Evolutionary conservation across 2,329 filamentous ascomycete species (phyloP).

Genomic region (Polytolypa hystricis): DNA sequence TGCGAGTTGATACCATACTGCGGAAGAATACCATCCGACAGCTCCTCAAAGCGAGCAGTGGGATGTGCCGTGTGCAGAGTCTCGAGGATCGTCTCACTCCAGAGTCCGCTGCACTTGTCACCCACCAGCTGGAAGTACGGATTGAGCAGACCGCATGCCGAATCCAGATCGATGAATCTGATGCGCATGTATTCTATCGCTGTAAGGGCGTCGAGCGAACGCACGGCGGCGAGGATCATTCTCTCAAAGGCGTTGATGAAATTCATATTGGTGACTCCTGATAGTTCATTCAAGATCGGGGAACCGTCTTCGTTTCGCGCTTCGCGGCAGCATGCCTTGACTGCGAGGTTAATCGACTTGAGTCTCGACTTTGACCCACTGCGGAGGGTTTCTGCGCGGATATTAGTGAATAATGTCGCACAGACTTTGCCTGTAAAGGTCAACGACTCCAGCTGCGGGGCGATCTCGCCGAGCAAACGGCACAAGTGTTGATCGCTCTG

Average conservation of each 20-base stretch:
- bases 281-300: slow-evolving; percentile 50
- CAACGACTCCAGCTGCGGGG: slow-evolving; percentile 54
- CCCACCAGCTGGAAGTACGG: slow-evolving; percentile 58
- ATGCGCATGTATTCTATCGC: slow-evolving; percentile 56
- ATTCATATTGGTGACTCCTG: slow-evolving; percentile 58
- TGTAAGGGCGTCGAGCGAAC: slow-evolving; percentile 47
- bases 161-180: slow-evolving; percentile 65
- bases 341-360: slow-evolving; percentile 57
- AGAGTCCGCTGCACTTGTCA: slow-evolving; percentile 55
- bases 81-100: slow-evolving; percentile 57
- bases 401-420: slow-evolving; percentile 53
- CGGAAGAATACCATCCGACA: slow-evolving; percentile 51
- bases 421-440: slow-evolving; percentile 64
- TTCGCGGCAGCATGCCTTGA: slow-evolving; percentile 61
- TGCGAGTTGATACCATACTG: slow-evolving; percentile 22
- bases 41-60: slow-evolving; percentile 46
- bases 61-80: slow-evolving; percentile 51
- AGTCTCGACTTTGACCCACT: slow-evolving; percentile 36
- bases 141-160: slow-evolving; percentile 57
- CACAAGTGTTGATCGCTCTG: slow-evolving; percentile 56
- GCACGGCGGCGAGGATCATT: slow-evolving; percentile 53
- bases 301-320: slow-evolving; percentile 12
- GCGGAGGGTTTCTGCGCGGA: slow-evolving; percentile 41
- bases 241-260: slow-evolving; percentile 63
- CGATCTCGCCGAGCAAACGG: slow-evolving; percentile 47